Evolutionary conservation across 768 basidiomycete genomes (phyloP).

Genomic region (Boletus rufocinnamomeus): DNA sequence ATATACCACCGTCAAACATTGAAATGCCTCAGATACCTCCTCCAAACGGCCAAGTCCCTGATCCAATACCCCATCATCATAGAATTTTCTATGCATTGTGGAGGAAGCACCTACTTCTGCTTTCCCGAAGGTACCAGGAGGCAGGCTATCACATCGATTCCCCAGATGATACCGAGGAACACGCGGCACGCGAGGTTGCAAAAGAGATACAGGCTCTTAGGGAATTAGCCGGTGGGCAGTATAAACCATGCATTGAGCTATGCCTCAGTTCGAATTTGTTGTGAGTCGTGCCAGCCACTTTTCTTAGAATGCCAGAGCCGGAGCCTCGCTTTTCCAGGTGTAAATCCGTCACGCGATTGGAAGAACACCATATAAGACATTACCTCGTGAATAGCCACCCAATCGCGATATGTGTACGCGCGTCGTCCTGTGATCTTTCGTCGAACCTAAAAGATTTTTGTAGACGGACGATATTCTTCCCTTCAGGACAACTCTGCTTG

Average conservation of each 20-base stretch:
- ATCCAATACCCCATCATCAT: constrained; percentile 28
- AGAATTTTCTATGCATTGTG: constrained; percentile 25
- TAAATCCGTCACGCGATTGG: constrained; percentile 65
- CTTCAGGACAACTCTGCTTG: constrained; percentile 72
- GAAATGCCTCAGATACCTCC: constrained; percentile 23
- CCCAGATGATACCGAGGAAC: constrained; percentile 16
- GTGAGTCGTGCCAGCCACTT: constrained; percentile 40
- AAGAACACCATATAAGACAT: constrained; percentile 71
- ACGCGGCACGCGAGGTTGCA: constrained; percentile 24
- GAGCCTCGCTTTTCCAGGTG: constrained; percentile 42
- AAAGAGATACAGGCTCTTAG: constrained; percentile 25
- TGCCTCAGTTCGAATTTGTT: constrained; percentile 80
- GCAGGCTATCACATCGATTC: constrained; percentile 11
- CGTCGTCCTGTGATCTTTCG: neutral
- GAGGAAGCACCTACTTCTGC: constrained; percentile 24
- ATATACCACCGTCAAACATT: constrained; percentile 22
- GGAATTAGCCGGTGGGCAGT: constrained; percentile 22
- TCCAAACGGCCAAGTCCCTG: constrained; percentile 19
- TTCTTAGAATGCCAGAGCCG: neutral
- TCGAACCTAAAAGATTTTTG: neutral
- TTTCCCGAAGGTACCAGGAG: constrained; percentile 24
- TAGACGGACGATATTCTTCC: constrained; percentile 84
- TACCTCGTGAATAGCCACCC: constrained; percentile 68
- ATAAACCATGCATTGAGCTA: constrained; percentile 70
- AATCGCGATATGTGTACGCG: constrained; percentile 70